Percentiles rank a stretch among this genome's conserved stretches.
Conservation (phyloP, 208 protist species). For the Leishmania gerbilli region DNA sequence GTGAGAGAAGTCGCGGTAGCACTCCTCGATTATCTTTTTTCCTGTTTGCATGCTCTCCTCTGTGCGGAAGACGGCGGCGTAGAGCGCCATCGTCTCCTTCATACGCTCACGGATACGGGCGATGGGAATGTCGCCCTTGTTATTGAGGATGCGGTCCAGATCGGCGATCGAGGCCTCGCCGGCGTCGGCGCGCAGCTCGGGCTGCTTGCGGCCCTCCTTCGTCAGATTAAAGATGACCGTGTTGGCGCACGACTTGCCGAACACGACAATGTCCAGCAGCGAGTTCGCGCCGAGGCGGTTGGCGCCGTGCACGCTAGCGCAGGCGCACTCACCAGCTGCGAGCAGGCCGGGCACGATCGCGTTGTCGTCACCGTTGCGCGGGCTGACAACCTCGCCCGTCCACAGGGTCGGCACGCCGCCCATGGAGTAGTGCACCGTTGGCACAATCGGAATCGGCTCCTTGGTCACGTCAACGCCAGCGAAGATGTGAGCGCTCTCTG, state of each 20-base stretch:
- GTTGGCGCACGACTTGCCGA: constrained; percentile 97
- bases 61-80: constrained; percentile 97
- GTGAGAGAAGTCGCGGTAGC: constrained; percentile 93
- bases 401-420: constrained; percentile 92
- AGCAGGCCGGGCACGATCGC: constrained; percentile 96
- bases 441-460: constrained; percentile 99
- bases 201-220: constrained; percentile 89
- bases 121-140: constrained; percentile 92
- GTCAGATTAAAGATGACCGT: constrained; percentile 94
- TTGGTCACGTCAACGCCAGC: constrained; percentile 99
- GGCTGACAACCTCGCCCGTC: constrained; percentile 92
- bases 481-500: constrained; percentile 99
- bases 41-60: constrained; percentile 94
- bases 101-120: constrained; percentile 96
- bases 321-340: constrained; percentile 98
- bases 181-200: constrained; percentile 78
- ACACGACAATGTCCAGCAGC: constrained; percentile 99
- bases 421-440: constrained; percentile 99
- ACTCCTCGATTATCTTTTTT: constrained; percentile 92
- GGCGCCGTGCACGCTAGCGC: constrained; percentile 98
- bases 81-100: constrained; percentile 97
- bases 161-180: constrained; percentile 95
- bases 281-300: constrained; percentile 99
- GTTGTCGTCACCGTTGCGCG: constrained; percentile 91
- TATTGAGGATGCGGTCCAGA: constrained; percentile 95